Evolutionary conservation across 2,329 filamentous ascomycete genomes (phyloP).

Genomic region (Leptosphaerulina australis): DNA sequence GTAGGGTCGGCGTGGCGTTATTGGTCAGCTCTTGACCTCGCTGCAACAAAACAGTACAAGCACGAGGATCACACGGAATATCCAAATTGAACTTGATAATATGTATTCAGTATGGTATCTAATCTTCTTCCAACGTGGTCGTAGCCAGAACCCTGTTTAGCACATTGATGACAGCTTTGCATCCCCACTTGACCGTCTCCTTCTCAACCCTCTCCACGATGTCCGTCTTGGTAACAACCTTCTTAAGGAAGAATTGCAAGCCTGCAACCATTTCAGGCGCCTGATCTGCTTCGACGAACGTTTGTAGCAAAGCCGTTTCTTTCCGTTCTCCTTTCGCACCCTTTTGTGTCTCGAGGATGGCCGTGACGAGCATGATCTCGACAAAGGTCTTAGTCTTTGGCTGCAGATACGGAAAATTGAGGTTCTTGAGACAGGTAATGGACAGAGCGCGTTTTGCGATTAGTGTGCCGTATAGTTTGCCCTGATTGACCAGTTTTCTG

Average conservation of each 20-base stretch:
- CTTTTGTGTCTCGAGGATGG: slow-evolving; percentile 71
- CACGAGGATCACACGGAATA: slow-evolving; percentile 10
- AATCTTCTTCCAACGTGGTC: slow-evolving; percentile 49
- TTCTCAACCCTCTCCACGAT: slow-evolving; percentile 57
- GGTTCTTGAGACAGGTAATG: slow-evolving; percentile 66
- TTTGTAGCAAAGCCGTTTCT: slow-evolving; percentile 64
- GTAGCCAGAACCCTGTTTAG: slow-evolving; percentile 45
- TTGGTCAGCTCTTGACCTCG: slow-evolving; percentile 10
- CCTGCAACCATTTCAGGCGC: slow-evolving; percentile 73
- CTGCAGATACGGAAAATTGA: slow-evolving; percentile 81
- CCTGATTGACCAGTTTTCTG: slow-evolving; percentile 69
- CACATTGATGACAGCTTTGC: slow-evolving; percentile 47
- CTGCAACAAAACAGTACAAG: not conserved
- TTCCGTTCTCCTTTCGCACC: slow-evolving; percentile 55
- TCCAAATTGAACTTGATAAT: not conserved
- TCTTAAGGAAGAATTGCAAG: slow-evolving; percentile 79
- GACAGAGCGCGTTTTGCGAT: slow-evolving; percentile 65
- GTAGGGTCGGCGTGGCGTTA: slow-evolving; percentile 32
- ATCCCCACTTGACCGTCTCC: slow-evolving; percentile 57
- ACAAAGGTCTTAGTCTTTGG: slow-evolving; percentile 77
- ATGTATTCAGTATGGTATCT: slow-evolving; percentile 8
- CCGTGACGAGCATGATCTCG: slow-evolving; percentile 77
- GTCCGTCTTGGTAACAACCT: slow-evolving; percentile 72
- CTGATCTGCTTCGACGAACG: slow-evolving; percentile 70
- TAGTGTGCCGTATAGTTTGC: slow-evolving; percentile 68